These are phyloP conservation scores for Hyphopichia homilentoma DNA, from an alignment of 805 yeast species.

Conservation along the genomic window DNA sequence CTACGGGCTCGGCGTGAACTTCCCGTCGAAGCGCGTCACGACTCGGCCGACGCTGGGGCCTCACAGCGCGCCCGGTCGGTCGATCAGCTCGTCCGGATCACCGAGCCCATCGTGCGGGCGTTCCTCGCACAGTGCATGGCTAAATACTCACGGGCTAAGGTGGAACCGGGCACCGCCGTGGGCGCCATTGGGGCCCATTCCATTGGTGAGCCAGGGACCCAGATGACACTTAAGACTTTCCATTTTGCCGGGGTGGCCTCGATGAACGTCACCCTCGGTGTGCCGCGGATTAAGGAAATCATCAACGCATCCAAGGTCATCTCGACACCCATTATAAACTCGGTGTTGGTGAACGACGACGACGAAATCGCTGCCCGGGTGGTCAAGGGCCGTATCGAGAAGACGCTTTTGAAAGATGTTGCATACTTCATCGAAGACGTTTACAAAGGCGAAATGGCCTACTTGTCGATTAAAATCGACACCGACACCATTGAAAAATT, in stretches of 20 bases:
- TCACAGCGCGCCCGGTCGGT: constrained; percentile 47
- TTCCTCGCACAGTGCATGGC: constrained; percentile 74
- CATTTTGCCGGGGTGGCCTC: constrained; percentile 99
- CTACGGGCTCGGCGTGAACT: constrained; percentile 55
- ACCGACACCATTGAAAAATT: constrained; percentile 78
- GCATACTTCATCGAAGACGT: constrained; percentile 92
- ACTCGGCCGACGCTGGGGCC: constrained; percentile 36
- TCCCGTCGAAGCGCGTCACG: constrained; percentile 37
- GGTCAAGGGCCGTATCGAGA: constrained; percentile 95
- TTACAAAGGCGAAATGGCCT: constrained; percentile 75
- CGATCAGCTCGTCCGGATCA: constrained; percentile 63
- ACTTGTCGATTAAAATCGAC: constrained; percentile 77
- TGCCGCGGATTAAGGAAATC: constrained; percentile 98
- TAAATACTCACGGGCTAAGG: constrained; percentile 85
- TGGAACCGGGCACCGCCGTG: constrained; percentile 98
- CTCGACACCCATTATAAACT: constrained; percentile 95
- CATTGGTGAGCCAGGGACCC: constrained; percentile 99
- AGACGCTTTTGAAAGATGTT: constrained; percentile 82
- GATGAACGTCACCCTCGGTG: constrained; percentile 98
- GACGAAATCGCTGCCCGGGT: constrained; percentile 99
- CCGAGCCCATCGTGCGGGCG: constrained; percentile 52
- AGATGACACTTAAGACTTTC: constrained; percentile 90
- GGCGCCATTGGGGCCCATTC: constrained; percentile 99
- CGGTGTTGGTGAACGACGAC: constrained; percentile 84
- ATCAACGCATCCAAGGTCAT: constrained; percentile 94